Conservation (phyloP, 106 monocot species). For the Agapanthus africanus region DNA sequence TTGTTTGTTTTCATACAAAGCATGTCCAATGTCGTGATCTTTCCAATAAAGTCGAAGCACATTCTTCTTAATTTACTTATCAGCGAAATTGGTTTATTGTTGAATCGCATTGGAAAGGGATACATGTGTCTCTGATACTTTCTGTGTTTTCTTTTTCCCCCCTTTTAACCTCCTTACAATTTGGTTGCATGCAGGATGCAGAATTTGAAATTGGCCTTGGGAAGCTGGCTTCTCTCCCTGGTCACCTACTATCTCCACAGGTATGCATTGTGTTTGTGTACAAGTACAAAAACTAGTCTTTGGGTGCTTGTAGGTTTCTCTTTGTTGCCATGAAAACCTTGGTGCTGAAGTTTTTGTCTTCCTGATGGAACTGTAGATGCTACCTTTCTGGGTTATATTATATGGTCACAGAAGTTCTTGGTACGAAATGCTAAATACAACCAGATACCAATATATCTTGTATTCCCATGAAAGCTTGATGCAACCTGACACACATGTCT, state of each 20-base stretch:
- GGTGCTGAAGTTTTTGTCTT: not conserved
- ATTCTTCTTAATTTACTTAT: not conserved
- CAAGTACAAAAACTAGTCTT: not conserved
- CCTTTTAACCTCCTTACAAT: too few species aligned
- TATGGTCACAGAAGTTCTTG: too few species aligned
- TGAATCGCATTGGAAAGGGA: not conserved
- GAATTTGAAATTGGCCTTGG: conserved; percentile 93
- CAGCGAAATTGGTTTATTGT: not conserved
- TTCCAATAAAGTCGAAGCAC: too few species aligned
- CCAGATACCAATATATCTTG: too few species aligned
- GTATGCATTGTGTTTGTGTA: conserved; percentile 18
- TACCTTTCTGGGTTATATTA: too few species aligned
- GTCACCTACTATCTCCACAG: conserved; percentile 73
- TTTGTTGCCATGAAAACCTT: not conserved
- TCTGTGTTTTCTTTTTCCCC: not conserved
- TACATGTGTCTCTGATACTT: not conserved
- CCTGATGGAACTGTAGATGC: too few species aligned
- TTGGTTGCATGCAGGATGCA: conserved; percentile 63
- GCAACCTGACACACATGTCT: too few species aligned
- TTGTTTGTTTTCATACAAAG: not conserved
- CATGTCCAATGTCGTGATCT: not conserved
- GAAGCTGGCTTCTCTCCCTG: conserved; percentile 51
- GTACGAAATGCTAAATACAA: too few species aligned
- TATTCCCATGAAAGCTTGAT: too few species aligned
- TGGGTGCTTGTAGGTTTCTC: not conserved